Evolutionary conservation across 371 early-diverging fungal genomes (phyloP).

Genomic region (Catenaria anguillulae): DNA sequence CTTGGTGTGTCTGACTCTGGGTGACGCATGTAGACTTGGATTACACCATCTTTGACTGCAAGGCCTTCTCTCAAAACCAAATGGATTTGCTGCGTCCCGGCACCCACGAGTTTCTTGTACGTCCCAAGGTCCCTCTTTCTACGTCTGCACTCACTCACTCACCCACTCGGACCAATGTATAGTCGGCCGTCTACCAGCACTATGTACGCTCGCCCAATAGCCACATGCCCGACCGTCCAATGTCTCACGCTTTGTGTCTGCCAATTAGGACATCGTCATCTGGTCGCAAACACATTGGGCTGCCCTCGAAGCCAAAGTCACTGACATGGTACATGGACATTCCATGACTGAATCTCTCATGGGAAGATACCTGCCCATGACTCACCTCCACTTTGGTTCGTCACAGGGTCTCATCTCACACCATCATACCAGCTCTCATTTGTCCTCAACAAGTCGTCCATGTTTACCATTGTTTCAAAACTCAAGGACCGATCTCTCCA

Average conservation of each 20-base stretch:
- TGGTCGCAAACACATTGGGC: not conserved
- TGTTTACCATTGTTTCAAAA: not conserved
- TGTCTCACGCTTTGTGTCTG: too few relatives aligned
- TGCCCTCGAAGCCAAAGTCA: not conserved
- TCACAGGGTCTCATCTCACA: not conserved
- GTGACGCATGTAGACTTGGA: slow-evolving; percentile 6
- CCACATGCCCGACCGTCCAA: too few relatives aligned
- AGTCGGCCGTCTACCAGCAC: not conserved
- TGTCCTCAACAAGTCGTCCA: not conserved
- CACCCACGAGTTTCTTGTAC: slow-evolving; percentile 3
- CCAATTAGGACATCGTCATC: not conserved
- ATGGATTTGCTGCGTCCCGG: slow-evolving; percentile 3
- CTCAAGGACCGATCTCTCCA: not conserved
- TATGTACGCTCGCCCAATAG: too few relatives aligned
- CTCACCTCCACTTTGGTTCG: too few relatives aligned
- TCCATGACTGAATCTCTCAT: too few relatives aligned
- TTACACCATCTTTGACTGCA: slow-evolving; percentile 6
- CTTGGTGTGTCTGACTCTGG: too few relatives aligned
- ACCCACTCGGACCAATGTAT: too few relatives aligned
- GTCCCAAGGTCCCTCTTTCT: too few relatives aligned
- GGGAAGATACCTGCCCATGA: too few relatives aligned
- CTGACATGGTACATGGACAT: too few relatives aligned
- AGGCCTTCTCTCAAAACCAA: not conserved
- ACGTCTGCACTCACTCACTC: not conserved
- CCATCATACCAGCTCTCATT: not conserved